These are phyloP conservation scores for Pleodorina starrii DNA, from an alignment of 139 green algal genomes.

Conservation along the genomic window DNA sequence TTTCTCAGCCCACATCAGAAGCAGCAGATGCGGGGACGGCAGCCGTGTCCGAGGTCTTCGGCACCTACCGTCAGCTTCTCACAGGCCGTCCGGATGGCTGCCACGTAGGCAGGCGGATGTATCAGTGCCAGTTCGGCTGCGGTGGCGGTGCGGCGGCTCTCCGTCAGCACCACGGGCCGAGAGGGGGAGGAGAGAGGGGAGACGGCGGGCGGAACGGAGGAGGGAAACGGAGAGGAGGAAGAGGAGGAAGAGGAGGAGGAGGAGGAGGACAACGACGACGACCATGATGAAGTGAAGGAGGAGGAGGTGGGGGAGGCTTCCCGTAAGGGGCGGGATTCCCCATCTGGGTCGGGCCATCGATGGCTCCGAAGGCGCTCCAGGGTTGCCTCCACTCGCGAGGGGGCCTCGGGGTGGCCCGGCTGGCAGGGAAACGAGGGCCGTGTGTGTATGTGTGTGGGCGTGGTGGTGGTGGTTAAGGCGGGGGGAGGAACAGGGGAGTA, in stretches of 20 bases:
- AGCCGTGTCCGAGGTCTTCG: too few relatives aligned
- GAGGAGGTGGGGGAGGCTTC: too few relatives aligned
- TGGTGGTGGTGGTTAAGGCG: too few relatives aligned
- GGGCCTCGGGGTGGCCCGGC: background rate
- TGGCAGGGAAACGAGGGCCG: too few relatives aligned
- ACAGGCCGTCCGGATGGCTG: background rate
- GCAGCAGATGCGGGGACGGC: too few relatives aligned
- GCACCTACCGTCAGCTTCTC: slow-evolving; percentile 49
- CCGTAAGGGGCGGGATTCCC: too few relatives aligned
- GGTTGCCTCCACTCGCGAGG: background rate
- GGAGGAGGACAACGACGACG: too few relatives aligned
- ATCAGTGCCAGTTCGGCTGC: slow-evolving; percentile 64
- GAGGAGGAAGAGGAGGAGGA: background rate
- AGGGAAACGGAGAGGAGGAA: background rate
- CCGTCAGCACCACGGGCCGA: background rate
- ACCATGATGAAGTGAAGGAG: too few relatives aligned
- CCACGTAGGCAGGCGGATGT: slow-evolving; percentile 72
- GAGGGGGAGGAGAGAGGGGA: background rate
- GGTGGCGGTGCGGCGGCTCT: background rate
- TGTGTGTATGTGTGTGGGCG: too few relatives aligned
- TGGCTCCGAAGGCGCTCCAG: background rate
- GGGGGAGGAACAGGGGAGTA: background rate
- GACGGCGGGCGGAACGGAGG: background rate
- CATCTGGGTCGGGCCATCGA: background rate
- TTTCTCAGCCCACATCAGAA: too few relatives aligned